Base-by-base conservation (phyloP, 805 yeast genomes). In the Candida boleticola region DNA sequence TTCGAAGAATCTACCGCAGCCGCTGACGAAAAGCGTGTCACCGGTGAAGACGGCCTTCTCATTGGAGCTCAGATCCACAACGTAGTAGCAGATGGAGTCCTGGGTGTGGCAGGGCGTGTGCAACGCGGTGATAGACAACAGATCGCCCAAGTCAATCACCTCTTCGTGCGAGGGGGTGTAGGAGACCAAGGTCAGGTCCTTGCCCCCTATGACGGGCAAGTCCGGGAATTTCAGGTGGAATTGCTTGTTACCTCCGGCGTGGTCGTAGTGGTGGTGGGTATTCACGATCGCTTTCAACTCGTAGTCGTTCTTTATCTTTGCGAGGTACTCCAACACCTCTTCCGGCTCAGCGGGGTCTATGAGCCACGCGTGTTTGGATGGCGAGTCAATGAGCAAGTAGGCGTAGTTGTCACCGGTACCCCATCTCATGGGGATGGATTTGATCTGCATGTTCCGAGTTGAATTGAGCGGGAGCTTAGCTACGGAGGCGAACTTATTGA, bases 41-140 rank as follows among this genome's bases (percentile, higher is more conserved):
- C 99, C 99, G 0, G 97, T 88, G 66, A 93, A 89, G 1, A 93
- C 89, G 3, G 85, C 89, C 48, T 71, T 73, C 51, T 89, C 79
- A 26, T 72, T 74, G 0, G 89, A 79, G 27, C 61, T 58, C n/a
- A 60, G 51, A 58, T 92, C 98, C 36, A 69, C 68, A 0, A 78
- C 89, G 53, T 64, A 85, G 63, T 89, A 93, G 58, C 98, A 92
- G 46, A 93, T 86, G 3, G 96, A 88, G 64, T 93, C 99, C 63
- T 85, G 93, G 0, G 99, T 93, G 62, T 93, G 99, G 59, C 99
- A 93, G 3, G 99, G 99, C 0, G 99, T 93, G 63, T 92, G 92
- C 30, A 92, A 70, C 0, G 97, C 95, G 1, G 83, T 80, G 39
- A 90, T 77, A 14, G 78, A 72, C 39, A 92, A 57, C 47, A 74